Evolutionary conservation across 1,284 basidiomycete genomes (phyloP), one percentile per base, ranked within the genome.

Genomic region (Tausonia pullulans): DNA sequence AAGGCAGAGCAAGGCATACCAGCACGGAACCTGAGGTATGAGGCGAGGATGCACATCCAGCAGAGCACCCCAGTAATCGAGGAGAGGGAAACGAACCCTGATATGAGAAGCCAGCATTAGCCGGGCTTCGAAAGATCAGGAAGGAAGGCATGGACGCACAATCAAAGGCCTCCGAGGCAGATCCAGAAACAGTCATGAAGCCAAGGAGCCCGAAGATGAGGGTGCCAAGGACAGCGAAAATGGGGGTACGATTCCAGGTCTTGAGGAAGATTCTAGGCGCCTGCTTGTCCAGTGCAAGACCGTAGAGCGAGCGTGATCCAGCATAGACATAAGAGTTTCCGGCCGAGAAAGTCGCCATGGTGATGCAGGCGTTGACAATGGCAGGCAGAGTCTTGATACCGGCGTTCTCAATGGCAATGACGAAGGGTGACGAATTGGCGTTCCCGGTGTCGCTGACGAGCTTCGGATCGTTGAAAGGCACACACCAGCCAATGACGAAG

Each of bases 331-430:
- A 86, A 69, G 86, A 87, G 50, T 85, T 87, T 2, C 87, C 88
- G 5, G 91, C 89, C 5, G 88, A 91, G 82, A 87, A 88, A 1
- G 91, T 91, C 1, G 88, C 88, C 41, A 86, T 87, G 63, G 94
- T 76, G 44, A 95, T 81, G 72, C 83, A 85, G 6, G 91, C 90
- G 74, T 95, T 95, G 77, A 93, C 90, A 69, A 92, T 82, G 57
- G 80, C 81, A 1, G 88, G 88, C 3, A 90, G 76, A 2, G 78
- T 80, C 69, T 81, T 82, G 74, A 90, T 89, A n/a, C 86, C 84
- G 0, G 87, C 84, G 40, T 79, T 80, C 48, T 60, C 48, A 57
- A 27, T 40, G 43, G 52, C 27, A 27, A 58, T 46, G 50, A 53
- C 43, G 16, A 65, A 90, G 0, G 88, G 87, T 58, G 85, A 88